These are phyloP conservation scores for Dactylellina sp. DNA, from an alignment of 2,329 filamentous ascomycete genomes.

Conservation along the genomic window DNA sequence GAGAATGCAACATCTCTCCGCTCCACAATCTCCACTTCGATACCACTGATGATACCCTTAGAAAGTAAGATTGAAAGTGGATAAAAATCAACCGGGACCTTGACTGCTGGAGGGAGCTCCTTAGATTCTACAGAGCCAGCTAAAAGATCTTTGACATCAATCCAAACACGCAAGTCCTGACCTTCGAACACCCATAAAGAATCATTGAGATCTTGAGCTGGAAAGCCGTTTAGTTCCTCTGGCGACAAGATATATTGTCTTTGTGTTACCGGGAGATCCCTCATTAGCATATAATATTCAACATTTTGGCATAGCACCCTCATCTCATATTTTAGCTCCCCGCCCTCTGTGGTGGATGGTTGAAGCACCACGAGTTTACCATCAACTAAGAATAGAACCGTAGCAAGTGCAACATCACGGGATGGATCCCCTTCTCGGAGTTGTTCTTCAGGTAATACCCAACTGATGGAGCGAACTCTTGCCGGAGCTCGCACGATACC, in stretches of 20 bases:
- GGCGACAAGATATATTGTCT: constrained; percentile 47
- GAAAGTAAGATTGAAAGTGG: constrained; percentile 87
- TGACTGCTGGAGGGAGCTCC: constrained; percentile 79
- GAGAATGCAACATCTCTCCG: constrained; percentile 91
- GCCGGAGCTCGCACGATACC: constrained; percentile 95
- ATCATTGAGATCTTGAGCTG: constrained; percentile 74
- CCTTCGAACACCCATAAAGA: constrained; percentile 97
- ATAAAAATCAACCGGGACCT: constrained; percentile 92
- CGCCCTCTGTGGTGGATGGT: constrained; percentile 82
- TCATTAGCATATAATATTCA: constrained; percentile 92
- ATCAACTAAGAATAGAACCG: constrained; percentile 95
- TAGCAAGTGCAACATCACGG: constrained; percentile 92
- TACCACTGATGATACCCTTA: constrained; percentile 88
- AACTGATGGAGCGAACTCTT: constrained; percentile 90
- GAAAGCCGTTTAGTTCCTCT: constrained; percentile 45
- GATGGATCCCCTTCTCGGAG: constrained; percentile 91
- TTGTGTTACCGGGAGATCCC: constrained; percentile 75
- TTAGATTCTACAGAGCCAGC: constrained; percentile 71
- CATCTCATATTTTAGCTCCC: constrained; percentile 97
- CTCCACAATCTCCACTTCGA: constrained; percentile 94
- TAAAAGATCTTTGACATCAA: constrained; percentile 85
- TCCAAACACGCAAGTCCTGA: constrained; percentile 79
- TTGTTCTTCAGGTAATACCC: constrained; percentile 93
- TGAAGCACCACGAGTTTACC: constrained; percentile 94
- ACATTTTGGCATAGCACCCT: constrained; percentile 94